Conservation (phyloP, 345 rosid species). For the Gossypium stocksii region DNA sequence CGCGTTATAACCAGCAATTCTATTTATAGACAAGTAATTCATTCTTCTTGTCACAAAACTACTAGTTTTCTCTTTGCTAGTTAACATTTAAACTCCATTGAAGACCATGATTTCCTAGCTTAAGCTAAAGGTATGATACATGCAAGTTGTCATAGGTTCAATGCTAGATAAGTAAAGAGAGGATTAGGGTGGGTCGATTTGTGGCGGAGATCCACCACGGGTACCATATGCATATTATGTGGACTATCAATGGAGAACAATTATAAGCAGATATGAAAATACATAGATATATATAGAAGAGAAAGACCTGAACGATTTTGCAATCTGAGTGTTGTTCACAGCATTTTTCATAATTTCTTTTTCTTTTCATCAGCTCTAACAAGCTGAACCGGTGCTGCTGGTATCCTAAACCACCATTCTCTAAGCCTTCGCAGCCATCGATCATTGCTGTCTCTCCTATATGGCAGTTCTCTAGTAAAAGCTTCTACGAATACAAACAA, state of each 20-base stretch:
- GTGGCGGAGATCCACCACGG: not conserved
- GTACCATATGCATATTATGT: not conserved
- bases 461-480: slow-evolving; percentile 72
- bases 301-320: slow-evolving; percentile 3
- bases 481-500: slow-evolving; percentile 56
- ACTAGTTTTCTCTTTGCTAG: not conserved
- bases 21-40: too few species aligned
- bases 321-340: slow-evolving; percentile 14
- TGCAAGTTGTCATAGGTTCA: not conserved
- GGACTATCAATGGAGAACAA: not conserved
- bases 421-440: slow-evolving; percentile 60
- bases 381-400: slow-evolving; percentile 80
- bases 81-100: not conserved
- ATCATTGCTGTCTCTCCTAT: slow-evolving; percentile 69
- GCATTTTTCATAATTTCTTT: slow-evolving; percentile 38
- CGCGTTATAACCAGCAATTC: too few species aligned
- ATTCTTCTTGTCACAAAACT: not conserved
- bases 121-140: not conserved
- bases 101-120: not conserved
- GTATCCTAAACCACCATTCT: slow-evolving; percentile 93
- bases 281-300: not conserved
- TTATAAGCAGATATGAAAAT: not conserved
- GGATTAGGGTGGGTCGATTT: not conserved
- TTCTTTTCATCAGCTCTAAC: slow-evolving; percentile 50
- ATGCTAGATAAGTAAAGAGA: not conserved